Conservation (phyloP, 2,329 filamentous ascomycete genomes). For the Talaromyces sp. region DNA sequence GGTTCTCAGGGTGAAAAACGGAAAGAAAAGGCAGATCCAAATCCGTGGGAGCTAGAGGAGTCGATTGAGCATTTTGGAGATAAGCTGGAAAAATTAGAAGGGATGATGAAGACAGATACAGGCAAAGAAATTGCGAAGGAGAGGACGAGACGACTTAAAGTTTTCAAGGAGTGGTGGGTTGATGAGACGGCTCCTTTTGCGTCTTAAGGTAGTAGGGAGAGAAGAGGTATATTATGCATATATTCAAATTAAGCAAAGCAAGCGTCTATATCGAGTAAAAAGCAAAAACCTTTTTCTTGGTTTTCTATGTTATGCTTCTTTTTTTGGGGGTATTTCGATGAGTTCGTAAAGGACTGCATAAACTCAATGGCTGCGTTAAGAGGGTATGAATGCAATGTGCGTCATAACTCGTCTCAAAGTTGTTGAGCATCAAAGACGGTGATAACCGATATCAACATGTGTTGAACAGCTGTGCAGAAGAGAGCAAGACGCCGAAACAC, state of each 20-base stretch:
- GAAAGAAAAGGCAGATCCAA: constrained; percentile 18
- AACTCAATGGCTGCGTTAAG: background rate
- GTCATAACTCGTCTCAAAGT: background rate
- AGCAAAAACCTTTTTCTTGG: constrained; percentile 13
- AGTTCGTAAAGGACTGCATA: background rate
- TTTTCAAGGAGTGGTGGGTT: constrained; percentile 55
- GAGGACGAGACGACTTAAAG: constrained; percentile 47
- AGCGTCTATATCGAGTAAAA: constrained; percentile 12
- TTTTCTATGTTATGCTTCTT: constrained; percentile 18
- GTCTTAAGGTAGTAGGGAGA: background rate
- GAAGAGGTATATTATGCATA: background rate
- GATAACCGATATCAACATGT: constrained; percentile 5
- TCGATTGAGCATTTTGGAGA: constrained; percentile 73
- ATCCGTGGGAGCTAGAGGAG: constrained; percentile 53
- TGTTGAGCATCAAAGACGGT: constrained; percentile 1
- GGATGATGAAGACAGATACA: constrained; percentile 58
- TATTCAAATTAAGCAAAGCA: constrained; percentile 12
- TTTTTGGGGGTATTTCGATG: constrained; percentile 14
- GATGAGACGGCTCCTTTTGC: constrained; percentile 41
- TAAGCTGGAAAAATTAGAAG: constrained; percentile 66
- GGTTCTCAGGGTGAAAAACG: constrained; percentile 50
- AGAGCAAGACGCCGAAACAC: constrained; percentile 3
- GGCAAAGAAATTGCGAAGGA: constrained; percentile 50
- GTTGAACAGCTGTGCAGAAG: constrained; percentile 10
- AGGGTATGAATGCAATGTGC: constrained; percentile 12